phyloP scores from a whole-genome alignment of 2,329 filamentous ascomycete genomes.

The Aspergillus ochraceus region DNA sequence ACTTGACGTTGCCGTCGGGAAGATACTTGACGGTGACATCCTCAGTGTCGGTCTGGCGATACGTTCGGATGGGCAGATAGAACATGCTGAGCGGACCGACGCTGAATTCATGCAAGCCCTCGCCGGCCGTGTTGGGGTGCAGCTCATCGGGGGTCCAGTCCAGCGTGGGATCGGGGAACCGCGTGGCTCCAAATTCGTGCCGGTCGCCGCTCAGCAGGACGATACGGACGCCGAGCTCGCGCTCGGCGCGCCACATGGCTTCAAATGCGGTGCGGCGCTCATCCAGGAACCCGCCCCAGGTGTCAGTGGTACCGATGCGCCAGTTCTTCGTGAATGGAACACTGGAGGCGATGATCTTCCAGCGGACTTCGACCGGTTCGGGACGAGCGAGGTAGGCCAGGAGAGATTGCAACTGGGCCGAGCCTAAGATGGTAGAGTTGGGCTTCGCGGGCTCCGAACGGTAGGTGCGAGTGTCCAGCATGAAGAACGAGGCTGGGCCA shows the following conservation, averaged over 20 bases:
- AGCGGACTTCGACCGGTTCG: slow-evolving; percentile 75
- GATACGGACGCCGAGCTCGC: slow-evolving; percentile 69
- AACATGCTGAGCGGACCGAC: slow-evolving; percentile 93
- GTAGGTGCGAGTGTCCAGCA: slow-evolving; percentile 88
- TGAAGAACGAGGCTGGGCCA: slow-evolving; percentile 90
- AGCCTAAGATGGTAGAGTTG: slow-evolving; percentile 84
- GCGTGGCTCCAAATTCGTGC: slow-evolving; percentile 95
- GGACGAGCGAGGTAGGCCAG: slow-evolving; percentile 72
- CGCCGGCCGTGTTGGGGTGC: slow-evolving; percentile 24
- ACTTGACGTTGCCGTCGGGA: slow-evolving; percentile 84
- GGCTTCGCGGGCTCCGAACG: slow-evolving; percentile 56
- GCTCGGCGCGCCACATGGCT: slow-evolving; percentile 87
- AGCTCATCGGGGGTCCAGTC: slow-evolving; percentile 17
- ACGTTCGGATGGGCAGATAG: slow-evolving; percentile 81
- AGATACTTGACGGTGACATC: slow-evolving; percentile 83
- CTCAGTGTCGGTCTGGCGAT: slow-evolving; percentile 75
- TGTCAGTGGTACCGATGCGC: slow-evolving; percentile 83
- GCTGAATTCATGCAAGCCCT: slow-evolving; percentile 78
- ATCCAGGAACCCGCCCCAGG: slow-evolving; percentile 86
- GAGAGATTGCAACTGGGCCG: slow-evolving; percentile 75
- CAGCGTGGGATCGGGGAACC: slow-evolving; percentile 55
- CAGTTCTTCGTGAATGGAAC: slow-evolving; percentile 98
- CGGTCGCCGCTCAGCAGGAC: slow-evolving; percentile 85
- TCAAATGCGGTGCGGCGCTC: slow-evolving; percentile 80
- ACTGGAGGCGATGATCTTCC: slow-evolving; percentile 89